Evolutionary conservation across 257 asterid genomes (phyloP).

Genomic region (Capsicum pubescens): DNA sequence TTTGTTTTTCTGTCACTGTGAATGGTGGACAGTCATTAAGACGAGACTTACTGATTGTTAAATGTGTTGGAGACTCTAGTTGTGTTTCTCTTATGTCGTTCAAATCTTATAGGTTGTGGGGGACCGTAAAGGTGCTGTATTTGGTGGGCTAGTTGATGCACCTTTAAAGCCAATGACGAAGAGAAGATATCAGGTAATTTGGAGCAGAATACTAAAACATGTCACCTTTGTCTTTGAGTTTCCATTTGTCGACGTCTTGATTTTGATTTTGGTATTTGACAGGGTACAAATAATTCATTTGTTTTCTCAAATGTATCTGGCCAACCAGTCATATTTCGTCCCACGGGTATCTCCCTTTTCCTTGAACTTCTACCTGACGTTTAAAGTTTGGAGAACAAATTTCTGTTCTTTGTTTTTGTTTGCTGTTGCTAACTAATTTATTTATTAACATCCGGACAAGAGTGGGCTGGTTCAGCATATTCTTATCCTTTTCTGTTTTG

Average conservation of each 20-base stretch:
- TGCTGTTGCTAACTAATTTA: neutral
- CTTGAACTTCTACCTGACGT: constrained; percentile 24
- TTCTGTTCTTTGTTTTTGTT: neutral
- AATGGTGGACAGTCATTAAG: neutral
- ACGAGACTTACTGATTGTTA: neutral
- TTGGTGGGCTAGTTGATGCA: constrained; percentile 96
- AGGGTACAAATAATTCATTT: constrained; percentile 79
- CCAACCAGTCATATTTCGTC: constrained; percentile 67
- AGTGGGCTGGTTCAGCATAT: neutral
- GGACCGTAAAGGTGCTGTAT: constrained; percentile 82
- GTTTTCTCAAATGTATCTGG: constrained; percentile 84
- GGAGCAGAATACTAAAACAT: constrained; percentile 24
- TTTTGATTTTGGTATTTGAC: constrained; percentile 35
- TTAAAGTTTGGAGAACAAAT: neutral
- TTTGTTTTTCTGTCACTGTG: neutral
- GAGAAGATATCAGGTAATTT: constrained; percentile 84
- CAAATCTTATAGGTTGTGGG: constrained; percentile 76
- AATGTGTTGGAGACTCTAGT: neutral
- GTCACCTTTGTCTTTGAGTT: neutral
- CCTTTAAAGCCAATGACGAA: constrained; percentile 76
- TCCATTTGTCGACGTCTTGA: neutral
- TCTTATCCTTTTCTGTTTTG: neutral
- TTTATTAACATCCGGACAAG: neutral
- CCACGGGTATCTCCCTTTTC: constrained; percentile 65
- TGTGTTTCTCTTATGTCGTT: constrained; percentile 22